Base-by-base conservation (phyloP, 768 basidiomycete species). In the Coprinopsis cinerea region DNA sequence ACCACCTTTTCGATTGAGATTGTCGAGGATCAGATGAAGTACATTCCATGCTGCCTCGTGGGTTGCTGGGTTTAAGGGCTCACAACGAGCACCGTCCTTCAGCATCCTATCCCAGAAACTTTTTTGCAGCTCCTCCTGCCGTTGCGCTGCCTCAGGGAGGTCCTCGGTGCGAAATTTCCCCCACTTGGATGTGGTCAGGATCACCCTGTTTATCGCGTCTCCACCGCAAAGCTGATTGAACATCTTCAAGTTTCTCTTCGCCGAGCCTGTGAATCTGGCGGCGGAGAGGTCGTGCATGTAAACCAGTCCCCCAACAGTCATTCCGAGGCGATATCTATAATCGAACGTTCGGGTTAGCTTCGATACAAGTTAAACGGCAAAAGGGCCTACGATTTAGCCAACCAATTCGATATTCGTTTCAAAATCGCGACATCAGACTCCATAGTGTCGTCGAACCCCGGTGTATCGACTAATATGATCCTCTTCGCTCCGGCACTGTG, bases 181-280 rank as follows among this genome's bases (percentile, higher is more conserved):
- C 68, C 67, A 69, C 59, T 61, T 66, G 4, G 67, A 67, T 10
- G 68, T 67, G 15, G 55, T 59, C 4, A 70, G 48, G 4, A 62
- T 46, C 9, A 70, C 64, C 9, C 57, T 65, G 0, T 52, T 46
- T 14, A 67, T 39, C 4, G 53, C 48, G 23, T 54, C 51, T 27
- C 54, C 44, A 2, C 60, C 60, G 20, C 58, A 61, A 0, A 61
- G 63, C 48, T 25, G 58, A 44, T n/a, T 42, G 40, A 69, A 66
- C 48, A 65, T 47, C 4, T 55, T 54, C 2, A 66, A 57, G 37
- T 69, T 64, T 36, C 49, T 64, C n/a, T 61, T 25, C 0, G 63
- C 54, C 1, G 60, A 57, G 9, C 61, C 67, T 0, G 55, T 56
- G 55, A 67, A 57, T 2, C 66, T 56, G 35, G 63, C 62, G 27